Base-by-base conservation (phyloP, 2,329 filamentous ascomycete genomes). In the Madurella mycetomatis region DNA sequence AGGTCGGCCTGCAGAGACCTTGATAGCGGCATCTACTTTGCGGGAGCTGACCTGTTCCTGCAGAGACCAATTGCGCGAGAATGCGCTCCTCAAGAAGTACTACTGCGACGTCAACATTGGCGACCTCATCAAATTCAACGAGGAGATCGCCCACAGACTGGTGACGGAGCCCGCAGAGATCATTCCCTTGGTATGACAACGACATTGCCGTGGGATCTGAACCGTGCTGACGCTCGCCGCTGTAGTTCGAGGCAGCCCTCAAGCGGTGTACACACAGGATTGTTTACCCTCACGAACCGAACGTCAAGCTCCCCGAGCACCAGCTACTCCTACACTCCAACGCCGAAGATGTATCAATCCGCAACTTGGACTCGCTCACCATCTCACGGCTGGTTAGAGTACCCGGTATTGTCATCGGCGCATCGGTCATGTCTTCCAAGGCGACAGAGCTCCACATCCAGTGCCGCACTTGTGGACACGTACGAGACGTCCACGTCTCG, bases 91-190 rank as follows among this genome's bases (percentile, higher is more conserved):
- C 41, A 94, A 96, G 70, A 91, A 92, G 65, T 97, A 91, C 75
- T 96, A 87, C 72, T 96, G 94, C 76, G 92, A 99, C 70, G 83
- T 99, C 68, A 92, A 99, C 70, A 90, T 99, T 64, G 90, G 88
- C 58, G 92, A 99, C 70, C 76, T 99, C 55, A 97, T 97, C 70
- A 94, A 88, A 58, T 97, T 92, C 74, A 94, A 95, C 67, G 92
- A 97, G 72, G 91, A 96, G 70, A 80, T 99, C 56, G 94, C 92
- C 30, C 90, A 97, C 71, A 85, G 86, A 67, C 79, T 99, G 58
- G 88, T 87, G 17, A 94, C 88, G 47, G 90, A 96, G 68, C 95
- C 94, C 4, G 87, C 87, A 44, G 92, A 97, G 54, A 88, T 96
- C 53, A 94, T 99, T 55, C 92, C 94, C 56, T 76, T 97, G 51